A percentile compares a stretch with the other conserved stretches of the same genome.
These are phyloP conservation scores for Cyclospora cayetanensis DNA, from an alignment of 169 alveolate species.

Conservation along the genomic window DNA sequence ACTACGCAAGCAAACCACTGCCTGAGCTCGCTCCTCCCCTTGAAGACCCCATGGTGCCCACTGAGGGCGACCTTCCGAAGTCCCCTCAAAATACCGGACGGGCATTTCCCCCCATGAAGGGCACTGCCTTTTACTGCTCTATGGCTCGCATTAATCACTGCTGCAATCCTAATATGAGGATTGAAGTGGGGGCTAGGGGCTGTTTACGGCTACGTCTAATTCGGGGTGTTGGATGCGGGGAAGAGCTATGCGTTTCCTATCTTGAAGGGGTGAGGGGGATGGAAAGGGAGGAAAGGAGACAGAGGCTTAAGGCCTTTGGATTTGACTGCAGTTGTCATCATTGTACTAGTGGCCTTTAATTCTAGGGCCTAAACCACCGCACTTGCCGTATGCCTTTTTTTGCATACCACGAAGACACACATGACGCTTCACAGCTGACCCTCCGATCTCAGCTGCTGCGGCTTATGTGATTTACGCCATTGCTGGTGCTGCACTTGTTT, in stretches of 20 bases:
- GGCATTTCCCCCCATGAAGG: slow-evolving; percentile 41
- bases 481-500: too few species aligned
- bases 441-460: too few species aligned
- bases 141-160: slow-evolving; percentile 38
- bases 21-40: slow-evolving; percentile 4
- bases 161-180: slow-evolving; percentile 36
- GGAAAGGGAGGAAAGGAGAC: slow-evolving; percentile 20
- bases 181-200: background rate
- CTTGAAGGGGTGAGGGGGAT: background rate
- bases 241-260: slow-evolving; percentile 27
- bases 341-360: slow-evolving; percentile 37
- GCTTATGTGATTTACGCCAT: too few species aligned
- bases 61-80: too few species aligned
- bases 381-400: too few species aligned
- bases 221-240: slow-evolving; percentile 3
- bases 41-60: too few species aligned
- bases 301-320: slow-evolving; percentile 46
- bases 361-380: too few species aligned
- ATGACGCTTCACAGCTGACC: too few species aligned
- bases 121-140: slow-evolving; percentile 38
- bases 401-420: too few species aligned
- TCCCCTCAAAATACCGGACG: too few species aligned
- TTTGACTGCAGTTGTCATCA: slow-evolving; percentile 36
- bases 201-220: background rate
- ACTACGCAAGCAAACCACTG: background rate